These are phyloP conservation scores for Pinus tabuliformis DNA, from an alignment of 75 land plant genomes.

Conservation along the genomic window DNA sequence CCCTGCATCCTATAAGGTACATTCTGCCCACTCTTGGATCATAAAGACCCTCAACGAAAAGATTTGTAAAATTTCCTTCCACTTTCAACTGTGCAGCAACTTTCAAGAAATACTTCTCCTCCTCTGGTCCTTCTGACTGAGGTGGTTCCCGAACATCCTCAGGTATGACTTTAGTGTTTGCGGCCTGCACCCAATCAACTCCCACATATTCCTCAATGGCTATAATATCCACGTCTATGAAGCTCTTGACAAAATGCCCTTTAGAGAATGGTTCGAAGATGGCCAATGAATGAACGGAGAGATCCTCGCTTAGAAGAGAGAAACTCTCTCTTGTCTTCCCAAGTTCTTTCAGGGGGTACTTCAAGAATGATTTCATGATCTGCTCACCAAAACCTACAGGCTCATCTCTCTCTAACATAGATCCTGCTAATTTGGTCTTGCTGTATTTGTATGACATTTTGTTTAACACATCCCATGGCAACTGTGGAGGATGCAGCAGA, in stretches of 20 bases:
- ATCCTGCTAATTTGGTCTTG: conserved; percentile 34
- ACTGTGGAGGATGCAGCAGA: conserved; percentile 14
- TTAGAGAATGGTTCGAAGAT: conserved; percentile 23
- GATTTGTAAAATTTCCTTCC: conserved; percentile 20
- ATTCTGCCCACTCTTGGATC: conserved; percentile 53
- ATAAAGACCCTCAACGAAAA: conserved; percentile 70
- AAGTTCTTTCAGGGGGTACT: conserved; percentile 42
- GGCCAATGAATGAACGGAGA: conserved; percentile 31
- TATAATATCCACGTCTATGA: conserved; percentile 27
- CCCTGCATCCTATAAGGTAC: conserved; percentile 67
- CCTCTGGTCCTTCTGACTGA: conserved; percentile 21
- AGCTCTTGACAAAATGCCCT: conserved; percentile 5
- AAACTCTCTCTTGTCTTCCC: conserved; percentile 12
- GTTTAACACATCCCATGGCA: conserved; percentile 18
- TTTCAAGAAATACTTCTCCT: conserved; percentile 32
- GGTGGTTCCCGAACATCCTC: conserved; percentile 6
- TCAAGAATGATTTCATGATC: conserved; percentile 50
- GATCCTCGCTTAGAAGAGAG: conserved; percentile 46
- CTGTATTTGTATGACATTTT: conserved; percentile 47
- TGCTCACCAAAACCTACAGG: conserved; percentile 29
- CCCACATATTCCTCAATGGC: conserved; percentile 49
- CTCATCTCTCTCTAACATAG: conserved; percentile 33
- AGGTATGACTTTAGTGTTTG: not conserved
- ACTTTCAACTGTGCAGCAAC: conserved; percentile 57
- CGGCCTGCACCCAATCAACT: conserved; percentile 21